Base-by-base conservation (phyloP, 1,139 yeast species). In the Entelexis sorbosivorans region DNA sequence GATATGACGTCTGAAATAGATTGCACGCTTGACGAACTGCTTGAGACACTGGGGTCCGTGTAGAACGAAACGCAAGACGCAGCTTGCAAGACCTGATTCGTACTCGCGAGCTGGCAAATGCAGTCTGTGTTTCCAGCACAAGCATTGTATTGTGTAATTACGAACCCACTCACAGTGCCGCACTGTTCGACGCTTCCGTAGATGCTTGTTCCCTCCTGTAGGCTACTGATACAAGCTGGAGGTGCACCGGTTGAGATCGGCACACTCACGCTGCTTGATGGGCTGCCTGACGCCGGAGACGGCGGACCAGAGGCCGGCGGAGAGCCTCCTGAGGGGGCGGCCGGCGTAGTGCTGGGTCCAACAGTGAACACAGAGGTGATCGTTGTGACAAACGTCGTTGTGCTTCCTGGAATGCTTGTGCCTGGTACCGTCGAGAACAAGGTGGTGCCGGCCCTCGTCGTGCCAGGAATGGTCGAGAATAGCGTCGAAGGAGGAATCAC, bases 401-500 rank as follows among this genome's bases (percentile, higher is more conserved):
- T 44, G 14, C 38, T 24, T 16, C 42, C 51, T 3, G 55, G 47
- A 8, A 32, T 19, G 2, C 51, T 50, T 11, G 34, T 14, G 6
- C 50, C 49, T 1, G 57, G 51, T 1, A 49, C 26, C 8, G 56
- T 45, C 3, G 45, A 36, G 31, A 16, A 47, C 17, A 36, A 31
- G 1, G 56, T 53, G 2, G 54, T 51, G 3, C 56, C 56, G 1
- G 50, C 35, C 14, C 38, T 24, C 13, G 52, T 48, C 2, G 39
- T 26, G 1, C 52, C 52, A 19, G 53, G 56, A 16, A 53, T 34
- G 2, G 54, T 53, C 10, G 52, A 38, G 44, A 19, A 50, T n/a
- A 47, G 8, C 4, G 55, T 52, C 14, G 48, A 17, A 11, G 50
- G 52, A 0, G 52, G 52, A 16, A 46, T 6, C 10, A 33, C 28